Evolutionary conservation across 345 rosid genomes (phyloP).

Genomic region (Syzygium aqueum): DNA sequence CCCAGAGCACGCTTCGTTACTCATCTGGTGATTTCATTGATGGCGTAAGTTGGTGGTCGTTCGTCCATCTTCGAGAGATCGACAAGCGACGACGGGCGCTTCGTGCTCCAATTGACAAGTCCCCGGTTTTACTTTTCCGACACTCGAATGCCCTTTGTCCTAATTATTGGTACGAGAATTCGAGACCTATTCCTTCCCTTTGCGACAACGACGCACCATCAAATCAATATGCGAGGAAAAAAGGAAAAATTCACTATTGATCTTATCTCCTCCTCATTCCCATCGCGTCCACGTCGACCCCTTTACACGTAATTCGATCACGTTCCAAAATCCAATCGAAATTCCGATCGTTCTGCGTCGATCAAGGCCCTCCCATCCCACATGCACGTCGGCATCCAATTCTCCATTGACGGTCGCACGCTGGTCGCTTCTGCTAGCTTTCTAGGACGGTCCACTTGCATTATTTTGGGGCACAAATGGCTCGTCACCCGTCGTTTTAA

Average conservation of each 20-base stretch:
- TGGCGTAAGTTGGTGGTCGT: not conserved
- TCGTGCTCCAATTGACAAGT: not conserved
- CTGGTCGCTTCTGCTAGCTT: not conserved
- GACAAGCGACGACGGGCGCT: not conserved
- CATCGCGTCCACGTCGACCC: not conserved
- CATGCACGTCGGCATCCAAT: too few species aligned
- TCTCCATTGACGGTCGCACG: not conserved
- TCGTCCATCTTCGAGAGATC: not conserved
- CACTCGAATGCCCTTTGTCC: not conserved
- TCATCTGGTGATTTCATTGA: not conserved
- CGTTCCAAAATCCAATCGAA: not conserved
- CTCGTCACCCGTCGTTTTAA: not conserved
- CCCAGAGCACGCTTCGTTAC: not conserved
- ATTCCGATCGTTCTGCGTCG: too few species aligned
- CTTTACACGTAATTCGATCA: too few species aligned
- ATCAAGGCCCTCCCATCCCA: too few species aligned
- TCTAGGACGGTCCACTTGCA: not conserved
- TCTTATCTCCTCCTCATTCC: not conserved
- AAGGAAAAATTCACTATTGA: not conserved
- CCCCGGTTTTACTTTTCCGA: not conserved
- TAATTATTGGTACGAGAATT: not conserved
- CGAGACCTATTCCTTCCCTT: rapidly evolving
- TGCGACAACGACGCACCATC: not conserved
- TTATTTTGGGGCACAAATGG: not conserved
- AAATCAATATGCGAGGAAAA: not conserved